Evolutionary conservation across 2,329 filamentous ascomycete genomes (phyloP).

Genomic region (Rhynchosporium agropyri): DNA sequence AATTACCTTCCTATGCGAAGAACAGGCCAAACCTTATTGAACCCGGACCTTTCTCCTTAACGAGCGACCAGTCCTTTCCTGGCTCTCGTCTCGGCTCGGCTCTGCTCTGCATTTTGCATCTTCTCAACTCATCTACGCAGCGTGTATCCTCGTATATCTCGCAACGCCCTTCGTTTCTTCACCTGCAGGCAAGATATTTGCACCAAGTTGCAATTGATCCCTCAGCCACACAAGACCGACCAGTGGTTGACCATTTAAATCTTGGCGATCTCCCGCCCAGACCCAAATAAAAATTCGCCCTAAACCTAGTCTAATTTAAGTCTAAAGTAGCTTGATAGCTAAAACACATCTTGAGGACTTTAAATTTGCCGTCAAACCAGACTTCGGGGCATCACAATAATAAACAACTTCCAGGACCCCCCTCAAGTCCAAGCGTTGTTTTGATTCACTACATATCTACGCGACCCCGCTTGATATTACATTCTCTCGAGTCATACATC

Average conservation of each 20-base stretch:
- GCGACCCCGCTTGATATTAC: not conserved
- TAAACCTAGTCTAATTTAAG: not conserved
- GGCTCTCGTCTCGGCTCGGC: not conserved
- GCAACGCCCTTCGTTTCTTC: not conserved
- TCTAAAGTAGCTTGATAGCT: not conserved
- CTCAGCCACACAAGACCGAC: not conserved
- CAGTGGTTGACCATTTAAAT: not conserved
- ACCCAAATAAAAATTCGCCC: not conserved
- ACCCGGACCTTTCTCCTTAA: no score
- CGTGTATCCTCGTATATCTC: conserved; percentile 9
- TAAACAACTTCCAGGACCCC: not conserved
- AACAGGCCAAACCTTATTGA: no score
- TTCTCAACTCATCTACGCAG: not conserved
- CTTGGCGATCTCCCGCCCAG: conserved; percentile 11
- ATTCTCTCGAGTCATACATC: not conserved
- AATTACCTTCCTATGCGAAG: no score
- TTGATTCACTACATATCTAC: not conserved
- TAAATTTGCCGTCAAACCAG: not conserved
- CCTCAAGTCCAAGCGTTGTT: not conserved
- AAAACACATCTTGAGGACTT: not conserved
- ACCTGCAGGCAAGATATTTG: not conserved
- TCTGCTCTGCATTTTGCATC: no score
- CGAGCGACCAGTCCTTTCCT: no score
- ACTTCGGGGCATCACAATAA: not conserved
- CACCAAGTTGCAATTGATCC: not conserved